Evolutionary conservation across 345 rosid genomes (phyloP), one percentile per base, ranked within the genome.

Genomic region (Populus euphratica): DNA sequence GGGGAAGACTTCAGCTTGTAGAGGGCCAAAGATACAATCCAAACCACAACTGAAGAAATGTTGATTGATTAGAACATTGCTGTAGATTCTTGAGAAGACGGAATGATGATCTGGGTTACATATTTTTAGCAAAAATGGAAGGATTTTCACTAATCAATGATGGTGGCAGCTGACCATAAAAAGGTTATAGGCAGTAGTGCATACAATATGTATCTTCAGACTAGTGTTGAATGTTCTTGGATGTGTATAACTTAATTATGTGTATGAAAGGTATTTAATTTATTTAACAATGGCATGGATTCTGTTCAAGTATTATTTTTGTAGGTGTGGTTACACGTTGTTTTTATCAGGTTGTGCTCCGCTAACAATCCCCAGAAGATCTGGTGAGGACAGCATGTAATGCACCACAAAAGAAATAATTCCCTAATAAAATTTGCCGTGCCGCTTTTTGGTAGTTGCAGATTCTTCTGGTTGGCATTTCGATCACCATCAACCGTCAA

Each of bases 31-130:
- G 93, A 79, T 63, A 43, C 92, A 71, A 90, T 93, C 77, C 95
- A 91, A 85, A 89, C 97, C 49, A 81, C 94, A 0, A 81, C 81
- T 64, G 93, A 86, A 52, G 87, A 93, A 66, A 95, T 95, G 97
- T 82, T 95, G 39, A 91, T 96, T 74, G 98, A 91, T 83, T 94
- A 91, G 83, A 81, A 75, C 41, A 14, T 41, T 49, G 3, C 21
- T 44, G 27, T 23, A 4, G 20, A 36, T 17, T 66, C 16, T 73
- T 71, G 74, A 36, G 74, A 36, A 49, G 2, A 64, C 5, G 77
- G 69, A 41, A 23, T 27, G 18, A 41, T 33, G 70, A 66, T 8
- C 38, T 13, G 49, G 36, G 39, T 5, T 36, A 44, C 35, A 31
- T 47, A 75, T 75, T 12, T 75, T 3, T 5, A 56, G 27, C 5